A percentile compares a stretch with the other conserved stretches of the same genome.
Conservation (phyloP, 2,329 filamentous ascomycete genomes). For the Penicillium psychrosexuale region DNA sequence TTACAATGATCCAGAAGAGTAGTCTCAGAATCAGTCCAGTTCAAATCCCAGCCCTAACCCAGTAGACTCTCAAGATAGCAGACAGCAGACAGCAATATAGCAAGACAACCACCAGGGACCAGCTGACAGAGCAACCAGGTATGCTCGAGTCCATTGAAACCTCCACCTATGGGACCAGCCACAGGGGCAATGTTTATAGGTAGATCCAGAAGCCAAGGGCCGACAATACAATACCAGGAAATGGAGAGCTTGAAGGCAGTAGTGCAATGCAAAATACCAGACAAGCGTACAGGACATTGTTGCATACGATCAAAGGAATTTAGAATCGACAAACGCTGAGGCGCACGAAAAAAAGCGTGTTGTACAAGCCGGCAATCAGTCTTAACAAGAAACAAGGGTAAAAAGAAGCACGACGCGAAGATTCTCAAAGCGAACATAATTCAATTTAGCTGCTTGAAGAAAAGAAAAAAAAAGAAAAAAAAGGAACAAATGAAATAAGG, state of each 20-base stretch:
- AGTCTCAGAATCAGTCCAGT: neutral
- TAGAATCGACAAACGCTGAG: constrained; percentile 22
- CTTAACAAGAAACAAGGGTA: constrained; percentile 20
- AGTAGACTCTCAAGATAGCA: neutral
- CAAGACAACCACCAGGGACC: neutral
- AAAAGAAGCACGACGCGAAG: constrained; percentile 29
- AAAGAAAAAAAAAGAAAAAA: constrained; percentile 14
- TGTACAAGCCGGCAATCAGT: constrained; percentile 34
- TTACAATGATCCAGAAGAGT: neutral
- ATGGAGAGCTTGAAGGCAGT: neutral
- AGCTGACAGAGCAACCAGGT: neutral
- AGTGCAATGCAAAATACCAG: constrained; percentile 11
- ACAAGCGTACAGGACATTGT: constrained; percentile 9
- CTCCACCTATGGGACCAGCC: constrained; percentile 1
- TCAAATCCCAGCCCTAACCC: neutral
- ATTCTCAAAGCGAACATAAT: constrained; percentile 36
- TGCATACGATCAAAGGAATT: constrained; percentile 10
- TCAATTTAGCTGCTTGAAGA: constrained; percentile 40
- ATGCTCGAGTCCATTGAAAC: neutral
- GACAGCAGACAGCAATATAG: neutral
- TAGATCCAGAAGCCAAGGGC: neutral
- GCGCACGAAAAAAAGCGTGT: constrained; percentile 23
- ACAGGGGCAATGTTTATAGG: neutral
- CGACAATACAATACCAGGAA: neutral
- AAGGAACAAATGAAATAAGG: constrained; percentile 12